Base-by-base conservation (phyloP, 768 basidiomycete genomes). In the Pleurotus salmoneostramineus region DNA sequence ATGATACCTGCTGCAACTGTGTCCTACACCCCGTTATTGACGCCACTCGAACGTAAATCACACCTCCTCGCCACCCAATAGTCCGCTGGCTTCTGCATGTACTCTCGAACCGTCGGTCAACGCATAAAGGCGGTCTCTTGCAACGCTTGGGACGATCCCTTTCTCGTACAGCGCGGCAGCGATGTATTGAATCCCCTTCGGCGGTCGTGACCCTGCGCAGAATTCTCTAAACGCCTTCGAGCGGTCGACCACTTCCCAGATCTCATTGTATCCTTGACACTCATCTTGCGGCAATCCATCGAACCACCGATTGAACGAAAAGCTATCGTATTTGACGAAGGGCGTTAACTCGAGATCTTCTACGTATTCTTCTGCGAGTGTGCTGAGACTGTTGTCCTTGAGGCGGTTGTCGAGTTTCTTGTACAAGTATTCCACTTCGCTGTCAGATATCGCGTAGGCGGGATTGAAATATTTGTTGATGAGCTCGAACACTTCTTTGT, bases 391-490 rank as follows among this genome's bases (percentile, higher is more conserved):
- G 27, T 15, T 17, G 17, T 31, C 40, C 27, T 43, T 40, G 37
- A 55, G 11, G n/a, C 40, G 52, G 17, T 42, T n/a, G 8, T 55
- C 21, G 14, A 55, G 52, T 55, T 55, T 40, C 52, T n/a, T n/a
- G 52, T 55, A 55, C 14, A 55, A 33, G 52, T 55, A 55, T 3
- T 31, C 5, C 17, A 43, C 31, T 31, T 55, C 37, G 35, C n/a
- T 27, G 14, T 21, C 15, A 17, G 52, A 43, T n/a, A 55, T 35
- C 10, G 21, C 27, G 27, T 21, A n/a, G 17, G 52, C 12, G 52
- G 52, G 52, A 21, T 55, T 55, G 52, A 55, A 55, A n/a, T 55
- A 55, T 31, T 55, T 43, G 52, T 55, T 55, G n/a, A 55, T 55
- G 40, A 55, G 52, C 2, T 55, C 40, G 52, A 55, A 55, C 7